Evolutionary conservation across 768 basidiomycete genomes (phyloP), one percentile per base, ranked within the genome.

Genomic region (Russula olivacea): DNA sequence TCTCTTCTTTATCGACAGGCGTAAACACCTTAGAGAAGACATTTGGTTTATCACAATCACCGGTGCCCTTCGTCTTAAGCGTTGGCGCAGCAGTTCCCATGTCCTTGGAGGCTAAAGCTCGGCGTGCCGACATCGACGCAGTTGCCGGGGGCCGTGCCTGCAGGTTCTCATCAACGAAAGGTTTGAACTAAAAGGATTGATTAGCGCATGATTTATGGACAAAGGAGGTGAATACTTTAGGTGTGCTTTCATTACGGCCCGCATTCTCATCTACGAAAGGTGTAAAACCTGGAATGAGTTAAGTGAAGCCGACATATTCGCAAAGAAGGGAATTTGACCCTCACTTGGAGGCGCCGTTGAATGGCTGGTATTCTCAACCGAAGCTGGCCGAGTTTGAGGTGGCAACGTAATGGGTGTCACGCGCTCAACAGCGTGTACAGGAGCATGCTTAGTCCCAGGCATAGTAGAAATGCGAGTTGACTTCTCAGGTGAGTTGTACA

Each of bases 401-500:
- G 68, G 69, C 36, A 69, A 50, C 25, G 69, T 48, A 38, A 70
- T 61, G 3, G 72, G 70, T 34, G 73, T 81, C 14, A 85, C 76
- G 19, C 83, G 81, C 49, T 88, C 86, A 23, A 91, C 75, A 69
- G 82, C 86, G 72, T 79, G 83, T 36, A 89, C 76, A 36, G 87
- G 87, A 0, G 86, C 87, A 70, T 89, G 83, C 70, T 89, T 89
- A 68, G 84, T 88, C 25, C 88, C 87, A 10, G 73, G 68, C n/a
- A 71, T 61, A 5, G 82, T 71, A 17, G 77, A 68, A 28, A 80
- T 73, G 55, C 81, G 83, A 50, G 79, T 78, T 0, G 87, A 87
- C 75, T 86, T 90, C 64, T 91, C 89, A 2, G 90, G 90, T 10
- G 89, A 91, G 72, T 97, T 96, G 72, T 94, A 98, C 88, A 98